Base-by-base conservation (phyloP, 2,329 filamentous ascomycete species). In the Gyromitra esculenta region DNA sequence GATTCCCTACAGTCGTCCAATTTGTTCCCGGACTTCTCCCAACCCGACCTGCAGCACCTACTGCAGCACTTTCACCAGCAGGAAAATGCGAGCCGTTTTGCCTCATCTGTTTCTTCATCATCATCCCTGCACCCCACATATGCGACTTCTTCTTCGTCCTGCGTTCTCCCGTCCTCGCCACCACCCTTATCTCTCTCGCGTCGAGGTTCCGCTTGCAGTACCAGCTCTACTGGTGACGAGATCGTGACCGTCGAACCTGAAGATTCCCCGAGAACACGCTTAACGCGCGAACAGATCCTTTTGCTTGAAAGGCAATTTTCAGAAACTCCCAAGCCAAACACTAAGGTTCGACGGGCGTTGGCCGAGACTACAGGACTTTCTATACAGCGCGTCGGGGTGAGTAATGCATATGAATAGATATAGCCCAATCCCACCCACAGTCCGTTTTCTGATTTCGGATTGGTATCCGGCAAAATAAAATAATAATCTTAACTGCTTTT, bases 311-410 rank as follows among this genome's bases (percentile, higher is more conserved):
- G 70, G 41, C 77, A 78, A 31, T 79, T 78, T 52, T 67, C 68
- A 18, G 77, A 79, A 57, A 73, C 63, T 15, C 76, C 70, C 13
- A 79, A 79, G 31, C 77, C 77, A 41, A 78, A 75, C 56, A 73
- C 72, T 52, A 77, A 76, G 41, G 56, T 76, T 48, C 72, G 76
- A 52, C 67, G 62, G 25, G 50, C 52, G 56, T 64, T 79, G 69
- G 78, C 74, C 41, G 68, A 77, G 45, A 73, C 54, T 35, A 78
- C 78, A 13, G 78, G 78, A 52, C 68, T 79, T 54, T 78, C 78
- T 11, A 65, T 41, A 52, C 78, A 78, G 43, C 78, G 76, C 56
- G 73, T 78, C 54, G 78, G 73, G 65, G 78, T 79, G 62, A 77
- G 78, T 78, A 64, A 56, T 57, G 48, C 72, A 43, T 67, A 45